Conservation (phyloP, 108 stramenopile genomes). For the Epipyxis sp. region DNA sequence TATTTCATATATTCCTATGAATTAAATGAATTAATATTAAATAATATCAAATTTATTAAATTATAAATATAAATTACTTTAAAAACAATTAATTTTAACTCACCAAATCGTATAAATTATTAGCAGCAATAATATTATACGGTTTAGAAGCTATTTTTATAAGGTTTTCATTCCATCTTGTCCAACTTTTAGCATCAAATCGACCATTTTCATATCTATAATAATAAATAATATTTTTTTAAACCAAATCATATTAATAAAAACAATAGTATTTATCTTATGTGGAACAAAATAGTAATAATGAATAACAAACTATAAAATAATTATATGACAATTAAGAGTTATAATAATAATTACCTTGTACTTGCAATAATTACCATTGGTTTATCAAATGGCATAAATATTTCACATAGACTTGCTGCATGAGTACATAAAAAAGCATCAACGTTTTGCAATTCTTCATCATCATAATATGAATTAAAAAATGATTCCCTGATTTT, state of each 20-base stretch:
- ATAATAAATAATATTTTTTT: too few relatives aligned
- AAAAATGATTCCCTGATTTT: slow-evolving; percentile 29
- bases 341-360: too few relatives aligned
- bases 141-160: slow-evolving; percentile 28
- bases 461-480: slow-evolving; percentile 28
- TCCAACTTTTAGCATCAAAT: slow-evolving; percentile 5
- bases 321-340: too few relatives aligned
- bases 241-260: too few relatives aligned
- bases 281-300: too few relatives aligned
- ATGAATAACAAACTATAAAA: too few relatives aligned
- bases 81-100: too few relatives aligned
- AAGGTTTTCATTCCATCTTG: slow-evolving; percentile 36
- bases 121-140: slow-evolving; percentile 36
- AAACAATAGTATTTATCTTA: too few relatives aligned
- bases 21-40: too few relatives aligned
- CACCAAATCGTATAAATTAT: slow-evolving; percentile 35
- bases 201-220: slow-evolving; percentile 41
- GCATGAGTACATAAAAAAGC: slow-evolving; percentile 42
- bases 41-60: too few relatives aligned
- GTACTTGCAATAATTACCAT: slow-evolving; percentile 36
- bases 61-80: too few relatives aligned
- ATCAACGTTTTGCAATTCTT: slow-evolving; percentile 18
- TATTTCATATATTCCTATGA: too few relatives aligned
- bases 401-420: slow-evolving; percentile 32
- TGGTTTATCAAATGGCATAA: slow-evolving; percentile 39